These are phyloP conservation scores for Neurospora sp. DNA, from an alignment of 495 filamentous ascomycete species.

Conservation along the genomic window DNA sequence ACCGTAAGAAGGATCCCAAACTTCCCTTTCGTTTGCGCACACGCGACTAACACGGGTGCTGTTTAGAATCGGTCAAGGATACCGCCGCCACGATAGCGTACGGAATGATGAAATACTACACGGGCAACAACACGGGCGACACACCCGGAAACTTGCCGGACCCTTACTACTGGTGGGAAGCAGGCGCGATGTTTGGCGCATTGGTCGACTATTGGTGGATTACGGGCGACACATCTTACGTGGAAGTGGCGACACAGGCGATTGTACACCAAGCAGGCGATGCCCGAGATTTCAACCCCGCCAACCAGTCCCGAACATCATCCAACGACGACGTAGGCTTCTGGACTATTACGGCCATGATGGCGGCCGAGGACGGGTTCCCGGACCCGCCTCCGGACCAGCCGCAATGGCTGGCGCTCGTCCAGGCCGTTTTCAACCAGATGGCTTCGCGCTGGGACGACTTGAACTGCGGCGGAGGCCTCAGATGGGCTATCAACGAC, in stretches of 20 bases:
- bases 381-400: constrained; percentile 51
- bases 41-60: constrained; percentile 1
- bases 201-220: constrained; percentile 78
- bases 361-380: constrained; percentile 69
- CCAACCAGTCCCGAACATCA: constrained; percentile 64
- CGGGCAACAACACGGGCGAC: constrained; percentile 59
- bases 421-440: constrained; percentile 68
- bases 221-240: constrained; percentile 67
- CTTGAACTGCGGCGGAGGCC: constrained; percentile 58
- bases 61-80: constrained; percentile 30
- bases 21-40: not conserved
- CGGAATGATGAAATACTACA: constrained; percentile 49
- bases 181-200: constrained; percentile 63
- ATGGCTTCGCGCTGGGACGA: constrained; percentile 60
- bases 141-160: constrained; percentile 61
- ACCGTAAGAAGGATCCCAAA: constrained; percentile 11
- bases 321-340: constrained; percentile 86
- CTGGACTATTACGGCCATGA: constrained; percentile 76
- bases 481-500: constrained; percentile 77
- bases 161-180: constrained; percentile 77
- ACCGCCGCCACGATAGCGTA: constrained; percentile 36
- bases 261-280: constrained; percentile 62
- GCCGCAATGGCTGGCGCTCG: constrained; percentile 69
- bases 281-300: constrained; percentile 63
- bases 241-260: constrained; percentile 55